phyloP scores from a whole-genome alignment of 352 stramenopile genomes.

The Saprolegnia parasitica region DNA sequence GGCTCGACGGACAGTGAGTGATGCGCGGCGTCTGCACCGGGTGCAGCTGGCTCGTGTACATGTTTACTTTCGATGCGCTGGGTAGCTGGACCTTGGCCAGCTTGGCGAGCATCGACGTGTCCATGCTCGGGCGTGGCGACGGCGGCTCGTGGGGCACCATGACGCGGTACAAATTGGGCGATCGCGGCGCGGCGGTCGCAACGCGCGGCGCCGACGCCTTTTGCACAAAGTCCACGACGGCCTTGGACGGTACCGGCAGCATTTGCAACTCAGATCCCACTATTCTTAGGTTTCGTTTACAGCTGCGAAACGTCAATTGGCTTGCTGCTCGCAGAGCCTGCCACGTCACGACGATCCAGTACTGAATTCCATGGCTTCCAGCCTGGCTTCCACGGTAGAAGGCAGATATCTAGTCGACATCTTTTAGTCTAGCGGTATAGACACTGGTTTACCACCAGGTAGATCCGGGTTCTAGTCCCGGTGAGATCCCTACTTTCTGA shows the following conservation, averaged over 20 bases:
- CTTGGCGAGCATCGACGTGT: not conserved
- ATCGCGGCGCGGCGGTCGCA: not conserved
- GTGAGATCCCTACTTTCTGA: no score
- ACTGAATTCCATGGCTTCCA: no score
- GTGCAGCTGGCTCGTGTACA: constrained; percentile 24
- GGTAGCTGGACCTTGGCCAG: constrained; percentile 6
- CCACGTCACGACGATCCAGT: no score
- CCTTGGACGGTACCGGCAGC: not conserved
- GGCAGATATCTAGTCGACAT: no score
- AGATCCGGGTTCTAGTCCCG: no score
- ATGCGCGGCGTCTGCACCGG: not conserved
- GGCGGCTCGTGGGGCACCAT: constrained; percentile 16
- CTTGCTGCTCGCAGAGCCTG: no score
- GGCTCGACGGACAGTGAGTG: constrained; percentile 2
- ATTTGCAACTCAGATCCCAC: no score
- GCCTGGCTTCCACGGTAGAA: no score
- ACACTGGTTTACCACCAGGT: no score
- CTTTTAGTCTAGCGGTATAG: no score
- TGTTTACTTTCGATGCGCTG: constrained; percentile 1
- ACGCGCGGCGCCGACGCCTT: not conserved
- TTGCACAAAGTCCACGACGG: constrained; percentile 25
- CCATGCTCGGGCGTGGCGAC: not conserved
- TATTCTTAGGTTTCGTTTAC: no score
- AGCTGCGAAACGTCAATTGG: no score
- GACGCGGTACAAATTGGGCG: not conserved